A percentile compares a stretch with the other conserved stretches of the same genome.
These are phyloP conservation scores for Talaromyces marneffei DNA, from an alignment of 2,329 filamentous ascomycete species.

Conservation along the genomic window DNA sequence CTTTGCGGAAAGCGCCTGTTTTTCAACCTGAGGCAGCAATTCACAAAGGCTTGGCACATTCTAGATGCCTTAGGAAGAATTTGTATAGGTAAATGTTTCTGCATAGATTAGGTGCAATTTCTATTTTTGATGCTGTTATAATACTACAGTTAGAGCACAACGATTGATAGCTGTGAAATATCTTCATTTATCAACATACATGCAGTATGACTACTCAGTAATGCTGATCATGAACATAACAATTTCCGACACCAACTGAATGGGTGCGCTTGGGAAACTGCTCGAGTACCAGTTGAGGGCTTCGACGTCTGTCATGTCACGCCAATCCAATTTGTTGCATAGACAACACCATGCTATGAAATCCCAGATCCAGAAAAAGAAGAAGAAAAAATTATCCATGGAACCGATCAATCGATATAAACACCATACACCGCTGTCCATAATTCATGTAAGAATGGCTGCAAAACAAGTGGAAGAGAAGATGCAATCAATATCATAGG, in stretches of 20 bases:
- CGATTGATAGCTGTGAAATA: not conserved
- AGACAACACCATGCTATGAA: not conserved
- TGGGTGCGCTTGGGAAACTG: not conserved
- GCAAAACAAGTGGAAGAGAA: not conserved
- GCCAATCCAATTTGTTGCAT: not conserved
- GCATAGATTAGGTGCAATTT: not conserved
- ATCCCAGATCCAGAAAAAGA: too few species aligned
- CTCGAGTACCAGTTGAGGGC: not conserved
- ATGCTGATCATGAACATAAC: not conserved
- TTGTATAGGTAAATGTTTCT: not conserved
- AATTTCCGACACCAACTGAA: not conserved
- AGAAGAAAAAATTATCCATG: not conserved
- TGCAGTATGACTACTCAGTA: not conserved
- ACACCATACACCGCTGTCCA: constrained; percentile 8
- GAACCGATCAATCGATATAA: not conserved
- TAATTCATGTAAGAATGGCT: not conserved
- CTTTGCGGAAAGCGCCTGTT: not conserved
- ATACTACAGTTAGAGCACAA: not conserved
- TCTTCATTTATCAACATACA: constrained; percentile 1
- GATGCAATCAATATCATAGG: not conserved
- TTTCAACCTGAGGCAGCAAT: not conserved
- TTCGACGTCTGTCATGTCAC: not conserved
- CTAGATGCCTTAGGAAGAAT: not conserved
- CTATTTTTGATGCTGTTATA: too few species aligned
- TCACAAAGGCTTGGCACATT: constrained; percentile 9